A percentile compares a stretch with the other conserved stretches of the same genome.
These are phyloP conservation scores for Sporothrix pallida DNA, from an alignment of 2,329 filamentous ascomycete genomes.

Conservation along the genomic window DNA sequence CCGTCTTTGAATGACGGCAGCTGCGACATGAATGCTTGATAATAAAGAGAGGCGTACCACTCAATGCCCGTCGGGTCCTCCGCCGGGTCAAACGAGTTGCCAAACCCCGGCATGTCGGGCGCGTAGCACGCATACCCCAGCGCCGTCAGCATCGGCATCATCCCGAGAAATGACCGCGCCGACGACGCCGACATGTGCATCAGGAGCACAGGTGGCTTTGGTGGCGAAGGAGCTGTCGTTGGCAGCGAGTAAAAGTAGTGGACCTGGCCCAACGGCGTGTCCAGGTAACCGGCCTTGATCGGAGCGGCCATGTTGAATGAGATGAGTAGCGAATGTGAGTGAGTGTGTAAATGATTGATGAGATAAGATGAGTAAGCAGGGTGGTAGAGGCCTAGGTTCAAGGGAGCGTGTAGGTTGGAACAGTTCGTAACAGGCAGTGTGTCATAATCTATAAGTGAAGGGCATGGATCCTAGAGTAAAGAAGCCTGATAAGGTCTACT, in stretches of 20 bases:
- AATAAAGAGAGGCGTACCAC: conserved; percentile 35
- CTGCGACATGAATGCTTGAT: conserved; percentile 5
- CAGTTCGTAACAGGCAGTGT: neutral
- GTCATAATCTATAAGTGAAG: neutral
- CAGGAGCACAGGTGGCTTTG: conserved; percentile 30
- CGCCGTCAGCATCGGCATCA: conserved; percentile 32
- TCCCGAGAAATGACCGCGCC: conserved; percentile 26
- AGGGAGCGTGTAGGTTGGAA: neutral
- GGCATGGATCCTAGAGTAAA: neutral
- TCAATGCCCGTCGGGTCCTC: conserved; percentile 33
- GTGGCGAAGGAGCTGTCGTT: neutral
- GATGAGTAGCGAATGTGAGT: neutral
- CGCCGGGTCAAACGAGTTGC: conserved; percentile 36
- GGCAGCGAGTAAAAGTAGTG: conserved; percentile 35
- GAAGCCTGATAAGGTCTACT: neutral
- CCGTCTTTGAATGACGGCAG: conserved; percentile 22
- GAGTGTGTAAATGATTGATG: neutral
- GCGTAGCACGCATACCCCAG: conserved; percentile 36
- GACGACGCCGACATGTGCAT: conserved; percentile 38
- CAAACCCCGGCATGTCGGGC: conserved; percentile 39
- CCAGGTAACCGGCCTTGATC: conserved; percentile 32
- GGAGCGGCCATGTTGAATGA: conserved; percentile 2
- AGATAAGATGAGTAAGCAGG: conserved; percentile 6
- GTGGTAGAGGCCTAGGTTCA: neutral
- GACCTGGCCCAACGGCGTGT: conserved; percentile 36